Base-by-base conservation (phyloP, 768 basidiomycete species). In the Cantharellus anzutake region DNA sequence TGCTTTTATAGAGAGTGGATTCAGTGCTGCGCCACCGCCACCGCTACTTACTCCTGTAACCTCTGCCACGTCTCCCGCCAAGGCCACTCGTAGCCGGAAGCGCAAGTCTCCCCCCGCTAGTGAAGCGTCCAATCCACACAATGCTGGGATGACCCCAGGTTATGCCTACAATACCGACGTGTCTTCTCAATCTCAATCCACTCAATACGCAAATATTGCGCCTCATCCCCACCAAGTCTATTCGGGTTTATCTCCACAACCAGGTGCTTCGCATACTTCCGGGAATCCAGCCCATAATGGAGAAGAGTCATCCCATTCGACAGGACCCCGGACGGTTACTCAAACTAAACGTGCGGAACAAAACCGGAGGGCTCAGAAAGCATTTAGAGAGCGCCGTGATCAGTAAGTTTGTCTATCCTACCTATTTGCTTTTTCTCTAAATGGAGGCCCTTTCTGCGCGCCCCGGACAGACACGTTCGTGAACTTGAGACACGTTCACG, bases 331-430 rank as follows among this genome's bases (percentile, higher is more conserved):
- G 53, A 71, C 80, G 5, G 74, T 91, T 56, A 86, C 83, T 70
- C 80, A 77, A 67, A 85, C 82, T 68, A 92, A 91, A 68, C 80
- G 91, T 5, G 91, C 91, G 50, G 91, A 93, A 66, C 91, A 96
- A 73, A 96, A 96, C 70, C 78, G 91, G 65, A 92, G 91, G 70
- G 91, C 91, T 0, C 91, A 96, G 71, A 78, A 90, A 48, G 90
- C 89, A 1, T 96, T 93, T 70, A 74, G 91, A 62, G 86, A 92
- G 68, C 80, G 91, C 39, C 75, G 91, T 66, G 91, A 96, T 72
- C 83, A 86, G 88, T 90, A 56, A 71, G 84, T 78, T 35, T 55
- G 34, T 61, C 41, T 61, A 44, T 60, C 41, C 53, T 57, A 59
- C 39, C 16, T 37, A 39, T 35, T 55, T 14, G 16, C 59, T 35